Percentiles rank a stretch among this genome's conserved stretches.
Evolutionary conservation across 495 filamentous ascomycete genomes (phyloP).

Genomic region (Bathelium albidoporum): DNA sequence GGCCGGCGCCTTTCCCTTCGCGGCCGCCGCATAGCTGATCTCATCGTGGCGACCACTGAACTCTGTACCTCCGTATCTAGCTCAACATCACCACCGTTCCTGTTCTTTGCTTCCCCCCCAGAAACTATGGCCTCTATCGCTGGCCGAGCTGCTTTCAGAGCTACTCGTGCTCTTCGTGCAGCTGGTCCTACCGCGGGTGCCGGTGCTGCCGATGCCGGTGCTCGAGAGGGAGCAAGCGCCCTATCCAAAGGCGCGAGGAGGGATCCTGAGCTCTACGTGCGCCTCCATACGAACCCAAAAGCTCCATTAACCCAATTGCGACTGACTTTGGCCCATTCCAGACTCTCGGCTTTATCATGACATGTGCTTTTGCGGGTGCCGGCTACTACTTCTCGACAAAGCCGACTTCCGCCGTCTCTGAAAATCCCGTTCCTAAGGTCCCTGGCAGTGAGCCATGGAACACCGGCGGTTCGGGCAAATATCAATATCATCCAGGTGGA

Average conservation of each 20-base stretch:
- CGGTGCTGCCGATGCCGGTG: conserved; percentile 12
- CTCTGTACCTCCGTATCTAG: background rate
- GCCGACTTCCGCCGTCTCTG: conserved; percentile 76
- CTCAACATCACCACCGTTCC: background rate
- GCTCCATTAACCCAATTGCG: background rate
- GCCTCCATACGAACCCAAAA: conserved; percentile 15
- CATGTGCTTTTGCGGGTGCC: conserved; percentile 71
- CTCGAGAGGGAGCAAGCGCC: conserved; percentile 33
- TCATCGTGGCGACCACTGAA: background rate
- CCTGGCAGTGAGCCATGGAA: conserved; percentile 84
- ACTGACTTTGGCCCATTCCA: conserved; percentile 35
- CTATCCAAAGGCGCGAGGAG: conserved; percentile 59
- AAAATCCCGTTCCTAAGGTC: conserved; percentile 64
- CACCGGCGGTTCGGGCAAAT: conserved; percentile 56
- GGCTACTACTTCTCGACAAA: conserved; percentile 81
- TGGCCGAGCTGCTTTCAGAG: conserved; percentile 26
- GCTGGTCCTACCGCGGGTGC: conserved; percentile 10
- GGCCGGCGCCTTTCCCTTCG: background rate
- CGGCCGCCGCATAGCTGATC: background rate
- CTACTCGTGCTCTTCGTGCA: conserved; percentile 21
- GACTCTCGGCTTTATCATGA: conserved; percentile 89
- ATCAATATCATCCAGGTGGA: conserved; percentile 87
- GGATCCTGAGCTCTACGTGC: conserved; percentile 76
- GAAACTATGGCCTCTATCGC: conserved; percentile 31
- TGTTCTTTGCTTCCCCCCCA: conserved; percentile 9